Base-by-base conservation (phyloP, 306 rosid genomes). In the Echinosophora koreensis region DNA sequence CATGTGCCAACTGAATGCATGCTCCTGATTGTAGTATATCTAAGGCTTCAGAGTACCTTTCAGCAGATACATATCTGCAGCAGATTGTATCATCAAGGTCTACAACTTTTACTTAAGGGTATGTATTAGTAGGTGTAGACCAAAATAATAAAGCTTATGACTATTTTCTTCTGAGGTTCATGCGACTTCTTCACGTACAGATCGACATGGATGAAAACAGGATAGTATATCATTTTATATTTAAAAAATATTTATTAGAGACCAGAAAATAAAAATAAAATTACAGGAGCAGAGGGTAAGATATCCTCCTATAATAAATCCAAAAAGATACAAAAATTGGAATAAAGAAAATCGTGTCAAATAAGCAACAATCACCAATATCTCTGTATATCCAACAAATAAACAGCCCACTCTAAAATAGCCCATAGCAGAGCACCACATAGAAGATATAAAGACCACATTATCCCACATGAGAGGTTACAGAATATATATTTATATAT, bases 11-110 rank as follows among this genome's bases (percentile, higher is more conserved):
- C 51, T 96, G 99, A 68, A 83, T 68, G 92, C 97, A 89, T 41
- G 97, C 93, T 67, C 99, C 99, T 0, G 97, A 87, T 66, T 92
- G 89, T 73, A 92, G 88, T 74, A 96, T 79, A 85, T 91, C 98
- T 86, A 91, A 81, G 56, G 97, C 98, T 75, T 96, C 99, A 27
- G 89, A 51, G 81, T 68, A 85, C 88, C 93, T 91, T 81, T 92
- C 81, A 57, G 90, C 91, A 70, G 92, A 68, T 14, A 83, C 85
- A 76, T 96, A 96, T 85, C 99, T 92, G 93, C 78, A 83, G 79
- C 44, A 82, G 80, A 78, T 64, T 55, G 51, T 68, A 67, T 75
- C 39, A 46, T 89, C 69, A 87, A 54, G 8, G 58, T 56, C 28
- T 32, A 81, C 39, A 75, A 68, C 66, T 49, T 32, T 12, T 63